A percentile compares a stretch with the other conserved stretches of the same genome.
These are phyloP conservation scores for Pichia sp. DNA, from an alignment of 1,139 yeast species.

Conservation along the genomic window DNA sequence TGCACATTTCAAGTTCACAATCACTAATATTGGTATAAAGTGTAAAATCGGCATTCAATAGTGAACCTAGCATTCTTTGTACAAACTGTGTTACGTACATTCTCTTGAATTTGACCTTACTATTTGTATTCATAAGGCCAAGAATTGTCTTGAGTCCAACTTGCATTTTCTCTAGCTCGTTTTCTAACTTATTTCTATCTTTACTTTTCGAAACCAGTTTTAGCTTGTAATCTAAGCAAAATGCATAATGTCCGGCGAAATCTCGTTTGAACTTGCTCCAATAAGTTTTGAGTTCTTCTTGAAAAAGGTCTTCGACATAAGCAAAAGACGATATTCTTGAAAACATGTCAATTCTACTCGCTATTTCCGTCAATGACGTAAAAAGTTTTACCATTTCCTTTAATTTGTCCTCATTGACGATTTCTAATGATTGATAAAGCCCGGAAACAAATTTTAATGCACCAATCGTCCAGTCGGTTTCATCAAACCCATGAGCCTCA, in stretches of 20 bases:
- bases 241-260: conserved; percentile 6
- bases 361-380: neutral
- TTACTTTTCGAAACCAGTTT: conserved; percentile 8
- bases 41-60: conserved; percentile 1
- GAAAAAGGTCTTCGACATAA: neutral
- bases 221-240: conserved; percentile 11
- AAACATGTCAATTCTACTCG: neutral
- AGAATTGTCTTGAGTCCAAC: neutral
- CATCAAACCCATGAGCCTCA: neutral
- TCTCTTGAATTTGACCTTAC: conserved; percentile 1
- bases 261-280: conserved; percentile 8
- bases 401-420: conserved; percentile 8
- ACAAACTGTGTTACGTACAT: conserved; percentile 3
- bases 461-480: neutral
- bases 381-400: conserved; percentile 8
- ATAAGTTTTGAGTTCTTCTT: neutral
- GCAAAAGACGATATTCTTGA: neutral
- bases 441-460: neutral
- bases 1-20: conserved; percentile 9
- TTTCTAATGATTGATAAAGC: neutral
- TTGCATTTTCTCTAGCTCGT: neutral
- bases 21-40: conserved; percentile 9
- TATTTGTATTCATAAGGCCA: neutral
- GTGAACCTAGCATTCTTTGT: conserved; percentile 8
- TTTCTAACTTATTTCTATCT: conserved; percentile 12